A percentile compares a stretch with the other conserved stretches of the same genome.
These are phyloP conservation scores for Paecilomyces sp. DNA, from an alignment of 2,329 filamentous ascomycete species.

Conservation along the genomic window DNA sequence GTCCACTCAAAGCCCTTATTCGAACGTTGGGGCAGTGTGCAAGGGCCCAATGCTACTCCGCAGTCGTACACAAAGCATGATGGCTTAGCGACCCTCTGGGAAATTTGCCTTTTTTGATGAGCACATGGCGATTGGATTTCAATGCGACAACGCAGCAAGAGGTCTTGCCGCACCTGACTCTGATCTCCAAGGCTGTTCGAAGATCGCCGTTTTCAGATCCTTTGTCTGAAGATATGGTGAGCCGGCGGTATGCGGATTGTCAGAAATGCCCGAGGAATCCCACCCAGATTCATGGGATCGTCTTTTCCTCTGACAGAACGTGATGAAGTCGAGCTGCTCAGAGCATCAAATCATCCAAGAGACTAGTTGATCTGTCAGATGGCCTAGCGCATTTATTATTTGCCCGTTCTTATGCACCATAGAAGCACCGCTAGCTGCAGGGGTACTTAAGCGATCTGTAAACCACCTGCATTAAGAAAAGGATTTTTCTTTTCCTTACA, in stretches of 20 bases:
- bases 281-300: neutral
- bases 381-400: neutral
- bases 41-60: neutral
- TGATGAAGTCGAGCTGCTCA: neutral
- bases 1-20: neutral
- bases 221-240: neutral
- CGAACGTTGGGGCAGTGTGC: neutral
- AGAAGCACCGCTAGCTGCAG: neutral
- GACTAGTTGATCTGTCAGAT: neutral
- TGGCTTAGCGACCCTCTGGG: neutral
- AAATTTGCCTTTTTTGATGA: neutral
- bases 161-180: neutral
- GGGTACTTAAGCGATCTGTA: neutral
- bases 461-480: neutral
- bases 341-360: neutral
- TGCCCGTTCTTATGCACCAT: neutral
- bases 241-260: neutral
- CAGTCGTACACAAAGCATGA: neutral
- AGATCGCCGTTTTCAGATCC: neutral
- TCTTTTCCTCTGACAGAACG: neutral
- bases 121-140: constrained; percentile 8
- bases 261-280: neutral
- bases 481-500: neutral
- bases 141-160: constrained; percentile 12
- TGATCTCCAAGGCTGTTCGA: neutral